Conservation (phyloP, 2,329 filamentous ascomycete species). For the Arthrobotrys pseudoclavata region DNA sequence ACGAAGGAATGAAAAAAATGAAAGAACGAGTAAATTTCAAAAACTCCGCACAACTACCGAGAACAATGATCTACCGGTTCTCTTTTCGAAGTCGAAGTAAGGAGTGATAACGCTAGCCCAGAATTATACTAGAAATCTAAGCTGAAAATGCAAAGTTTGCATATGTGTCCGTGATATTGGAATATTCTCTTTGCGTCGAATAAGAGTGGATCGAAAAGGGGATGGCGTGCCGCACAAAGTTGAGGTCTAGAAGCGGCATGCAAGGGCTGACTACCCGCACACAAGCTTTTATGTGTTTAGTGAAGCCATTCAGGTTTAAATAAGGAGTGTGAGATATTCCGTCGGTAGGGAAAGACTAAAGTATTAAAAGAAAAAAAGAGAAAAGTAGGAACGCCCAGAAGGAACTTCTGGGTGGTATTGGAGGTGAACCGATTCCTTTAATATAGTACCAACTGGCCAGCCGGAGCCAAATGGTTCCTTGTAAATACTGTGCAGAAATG, state of each 20-base stretch:
- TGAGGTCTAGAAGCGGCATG: slow-evolving; percentile 26
- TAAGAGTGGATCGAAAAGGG: slow-evolving; percentile 1
- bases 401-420: slow-evolving; percentile 32
- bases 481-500: slow-evolving; percentile 1
- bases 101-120: slow-evolving; percentile 14
- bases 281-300: slow-evolving; percentile 2
- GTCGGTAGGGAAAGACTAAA: background rate
- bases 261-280: slow-evolving; percentile 31
- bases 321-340: slow-evolving; percentile 8
- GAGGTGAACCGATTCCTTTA: slow-evolving; percentile 26
- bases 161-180: slow-evolving; percentile 5
- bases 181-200: slow-evolving; percentile 18
- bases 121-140: slow-evolving; percentile 16
- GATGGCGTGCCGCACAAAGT: slow-evolving; percentile 31
- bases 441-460: slow-evolving; percentile 25
- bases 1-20: background rate
- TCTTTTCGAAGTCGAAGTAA: slow-evolving; percentile 1
- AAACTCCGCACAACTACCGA: background rate
- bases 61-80: slow-evolving; percentile 33
- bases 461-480: background rate
- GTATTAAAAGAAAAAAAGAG: slow-evolving; percentile 6
- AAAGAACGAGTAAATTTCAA: background rate
- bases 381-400: slow-evolving; percentile 24
- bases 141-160: slow-evolving; percentile 15
- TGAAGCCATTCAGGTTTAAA: slow-evolving; percentile 37